These are phyloP conservation scores for Saccharomyces jurei DNA, from an alignment of 805 yeast species.

Conservation along the genomic window DNA sequence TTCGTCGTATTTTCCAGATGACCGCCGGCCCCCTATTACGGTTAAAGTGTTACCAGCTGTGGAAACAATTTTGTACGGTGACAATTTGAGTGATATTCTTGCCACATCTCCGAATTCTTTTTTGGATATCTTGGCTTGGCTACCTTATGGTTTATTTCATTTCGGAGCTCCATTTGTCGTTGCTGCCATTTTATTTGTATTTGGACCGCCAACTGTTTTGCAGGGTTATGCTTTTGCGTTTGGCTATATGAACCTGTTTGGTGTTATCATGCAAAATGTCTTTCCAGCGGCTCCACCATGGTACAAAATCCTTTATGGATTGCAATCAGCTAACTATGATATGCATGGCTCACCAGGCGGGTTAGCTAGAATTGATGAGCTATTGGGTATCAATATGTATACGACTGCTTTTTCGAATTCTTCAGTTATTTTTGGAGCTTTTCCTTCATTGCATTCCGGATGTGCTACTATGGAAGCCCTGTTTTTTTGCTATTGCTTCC, in stretches of 20 bases:
- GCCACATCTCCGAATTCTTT: conserved; percentile 60
- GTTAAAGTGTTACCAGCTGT: conserved; percentile 85
- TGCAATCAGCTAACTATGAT: conserved; percentile 81
- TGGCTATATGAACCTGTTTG: conserved; percentile 86
- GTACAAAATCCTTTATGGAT: conserved; percentile 80
- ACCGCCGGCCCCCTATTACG: conserved; percentile 78
- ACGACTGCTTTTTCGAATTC: conserved; percentile 75
- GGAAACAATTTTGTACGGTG: conserved; percentile 89
- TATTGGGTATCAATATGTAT: conserved; percentile 76
- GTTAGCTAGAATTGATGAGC: conserved; percentile 70
- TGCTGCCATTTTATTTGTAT: conserved; percentile 67
- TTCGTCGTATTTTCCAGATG: conserved; percentile 62
- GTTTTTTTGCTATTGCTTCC: conserved; percentile 77
- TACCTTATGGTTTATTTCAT: conserved; percentile 89
- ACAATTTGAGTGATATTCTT: conserved; percentile 73
- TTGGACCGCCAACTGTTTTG: conserved; percentile 84
- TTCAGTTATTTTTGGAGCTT: conserved; percentile 91
- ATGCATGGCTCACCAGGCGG: conserved; percentile 97
- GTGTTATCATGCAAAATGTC: conserved; percentile 71
- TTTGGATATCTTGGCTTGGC: conserved; percentile 84
- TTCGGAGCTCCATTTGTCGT: conserved; percentile 86
- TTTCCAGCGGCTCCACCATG: conserved; percentile 98
- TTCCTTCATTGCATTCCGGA: conserved; percentile 84
- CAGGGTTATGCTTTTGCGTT: conserved; percentile 85
- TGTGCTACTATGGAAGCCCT: conserved; percentile 90